Evolutionary conservation across 2,329 filamentous ascomycete species (phyloP), one percentile per base, ranked within the genome.

Genomic region (Pseudogymnoascus sp.): DNA sequence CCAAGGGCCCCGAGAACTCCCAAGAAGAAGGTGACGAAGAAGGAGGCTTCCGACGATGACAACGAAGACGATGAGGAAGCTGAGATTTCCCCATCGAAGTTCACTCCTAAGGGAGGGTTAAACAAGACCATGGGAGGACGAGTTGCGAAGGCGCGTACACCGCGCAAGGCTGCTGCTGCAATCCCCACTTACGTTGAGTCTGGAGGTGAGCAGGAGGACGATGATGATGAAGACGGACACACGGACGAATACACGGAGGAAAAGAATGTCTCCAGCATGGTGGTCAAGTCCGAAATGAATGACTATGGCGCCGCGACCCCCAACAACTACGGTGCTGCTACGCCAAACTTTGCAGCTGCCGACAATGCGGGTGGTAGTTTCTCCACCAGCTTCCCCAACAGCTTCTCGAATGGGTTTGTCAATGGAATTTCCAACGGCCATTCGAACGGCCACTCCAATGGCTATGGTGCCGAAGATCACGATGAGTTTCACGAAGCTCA

Each of bases 51-150:
- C 15, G 48, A 48, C 12, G 62, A 65, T 4, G 45, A 29, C 2
- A 65, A 60, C 18, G 65, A 64, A 18, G 67, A 66, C 2, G 65
- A 67, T 1, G 66, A 60, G 2, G 60, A 60, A 0, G 55, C 45
- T 0, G 36, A 37, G 3, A 59, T 59, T 10, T 52, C 59, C 0
- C 61, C 63, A 1, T 60, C 64, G 1, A 66, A 67, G 0, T 60
- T 65, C 4, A 69, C 67, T 58, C 64, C 63, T 9, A 69, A 69
- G 64, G 60, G 37, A 0, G 2, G 37, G 0, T 6, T 70, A 1
- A 67, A 71, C 36, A 70, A 70, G 60, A 62, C 66, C 1, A 62
- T 65, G 15, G 25, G 31, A 8, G 65, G 66, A 9, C 64, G 70
- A 2, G 61, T 70, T 5, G n/a, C 42, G 0, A 71, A 69, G 65